These are phyloP conservation scores for Zygosaccharomyces pseudobailii DNA, from an alignment of 1,139 yeast genomes.

Conservation along the genomic window DNA sequence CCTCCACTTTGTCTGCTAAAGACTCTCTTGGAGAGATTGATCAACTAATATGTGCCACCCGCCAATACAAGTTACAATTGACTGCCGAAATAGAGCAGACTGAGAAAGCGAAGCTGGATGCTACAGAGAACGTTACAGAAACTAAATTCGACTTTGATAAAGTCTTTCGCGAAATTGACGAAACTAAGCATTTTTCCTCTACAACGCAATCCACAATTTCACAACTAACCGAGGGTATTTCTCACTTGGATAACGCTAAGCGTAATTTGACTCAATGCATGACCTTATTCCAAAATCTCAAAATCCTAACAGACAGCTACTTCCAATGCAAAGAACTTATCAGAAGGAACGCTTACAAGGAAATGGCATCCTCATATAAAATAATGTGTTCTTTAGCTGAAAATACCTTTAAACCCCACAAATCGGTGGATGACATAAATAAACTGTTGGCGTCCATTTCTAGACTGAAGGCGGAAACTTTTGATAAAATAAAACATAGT, in stretches of 20 bases:
- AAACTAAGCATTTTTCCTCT: slow-evolving; percentile 47
- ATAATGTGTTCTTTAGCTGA: slow-evolving; percentile 76
- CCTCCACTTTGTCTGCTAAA: slow-evolving; percentile 38
- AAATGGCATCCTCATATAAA: slow-evolving; percentile 61
- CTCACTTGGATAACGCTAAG: slow-evolving; percentile 73
- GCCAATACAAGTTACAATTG: slow-evolving; percentile 45
- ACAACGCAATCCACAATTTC: slow-evolving; percentile 62
- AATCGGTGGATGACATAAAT: slow-evolving; percentile 80
- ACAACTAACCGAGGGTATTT: slow-evolving; percentile 70
- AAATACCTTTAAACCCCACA: slow-evolving; percentile 68
- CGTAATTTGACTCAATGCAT: slow-evolving; percentile 75
- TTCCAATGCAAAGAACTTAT: slow-evolving; percentile 54
- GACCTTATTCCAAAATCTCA: slow-evolving; percentile 81
- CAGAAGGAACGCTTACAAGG: slow-evolving; percentile 51
- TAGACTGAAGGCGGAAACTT: slow-evolving; percentile 57
- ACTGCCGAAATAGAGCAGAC: slow-evolving; percentile 38
- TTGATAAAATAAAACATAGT: slow-evolving; percentile 70
- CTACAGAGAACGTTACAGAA: slow-evolving; percentile 18
- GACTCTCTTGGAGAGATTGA: slow-evolving; percentile 46
- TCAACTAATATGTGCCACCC: slow-evolving; percentile 39
- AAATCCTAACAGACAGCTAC: slow-evolving; percentile 79
- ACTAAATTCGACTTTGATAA: slow-evolving; percentile 24
- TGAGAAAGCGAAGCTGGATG: slow-evolving; percentile 35
- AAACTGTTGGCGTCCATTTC: slow-evolving; percentile 58
- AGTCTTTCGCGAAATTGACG: slow-evolving; percentile 38